Conservation (phyloP, 345 rosid species). For the Angophora floribunda region DNA sequence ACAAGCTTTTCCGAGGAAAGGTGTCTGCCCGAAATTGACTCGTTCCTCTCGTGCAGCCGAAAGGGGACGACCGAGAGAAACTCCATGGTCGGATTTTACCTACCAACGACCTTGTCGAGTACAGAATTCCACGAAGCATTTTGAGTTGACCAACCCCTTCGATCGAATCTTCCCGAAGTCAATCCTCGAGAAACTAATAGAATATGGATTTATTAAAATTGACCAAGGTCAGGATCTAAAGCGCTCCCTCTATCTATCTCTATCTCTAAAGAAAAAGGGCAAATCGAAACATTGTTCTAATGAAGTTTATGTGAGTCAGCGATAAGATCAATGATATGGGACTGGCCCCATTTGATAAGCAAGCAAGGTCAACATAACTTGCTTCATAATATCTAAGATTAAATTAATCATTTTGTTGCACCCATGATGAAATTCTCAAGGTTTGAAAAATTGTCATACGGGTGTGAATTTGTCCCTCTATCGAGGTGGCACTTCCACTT, state of each 20-base stretch:
- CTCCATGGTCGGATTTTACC: not conserved
- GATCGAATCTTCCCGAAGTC: not conserved
- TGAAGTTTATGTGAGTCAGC: not conserved
- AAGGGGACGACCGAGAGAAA: not conserved
- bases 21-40: not conserved
- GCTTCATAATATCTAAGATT: not conserved
- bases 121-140: not conserved
- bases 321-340: not conserved
- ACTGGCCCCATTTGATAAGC: not conserved
- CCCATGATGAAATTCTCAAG: fast-evolving
- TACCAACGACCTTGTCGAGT: not conserved
- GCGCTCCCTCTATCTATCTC: not conserved
- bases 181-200: not conserved
- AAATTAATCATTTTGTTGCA: fast-evolving
- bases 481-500: not conserved
- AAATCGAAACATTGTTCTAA: not conserved
- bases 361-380: not conserved
- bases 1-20: not conserved
- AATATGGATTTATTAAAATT: not conserved
- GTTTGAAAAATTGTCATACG: not conserved
- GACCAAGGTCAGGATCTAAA: not conserved
- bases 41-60: not conserved
- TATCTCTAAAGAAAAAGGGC: not conserved
- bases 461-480: not conserved
- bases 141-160: not conserved